Conservation (phyloP, 768 basidiomycete species). For the Boletus rex-veris region DNA sequence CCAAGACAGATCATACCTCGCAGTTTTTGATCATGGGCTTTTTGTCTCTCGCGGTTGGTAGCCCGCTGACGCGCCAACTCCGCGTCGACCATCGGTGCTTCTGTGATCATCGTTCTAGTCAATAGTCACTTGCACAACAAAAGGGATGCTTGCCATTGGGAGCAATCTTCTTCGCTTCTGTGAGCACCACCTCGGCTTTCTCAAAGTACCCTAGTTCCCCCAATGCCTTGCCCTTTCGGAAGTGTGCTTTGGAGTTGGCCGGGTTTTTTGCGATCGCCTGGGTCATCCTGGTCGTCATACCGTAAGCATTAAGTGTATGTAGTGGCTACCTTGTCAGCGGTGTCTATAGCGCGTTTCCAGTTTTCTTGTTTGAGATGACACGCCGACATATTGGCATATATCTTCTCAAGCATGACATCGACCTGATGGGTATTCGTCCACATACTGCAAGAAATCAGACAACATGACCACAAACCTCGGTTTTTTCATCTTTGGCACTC, state of each 20-base stretch:
- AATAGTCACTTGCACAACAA: neutral
- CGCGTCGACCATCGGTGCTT: slow-evolving; percentile 54
- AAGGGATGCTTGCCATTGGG: slow-evolving; percentile 44
- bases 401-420: slow-evolving; percentile 74
- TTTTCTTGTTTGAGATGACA: slow-evolving; percentile 79
- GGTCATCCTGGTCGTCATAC: neutral
- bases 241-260: slow-evolving; percentile 74
- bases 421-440: slow-evolving; percentile 40
- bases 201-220: slow-evolving; percentile 76
- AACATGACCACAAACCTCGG: slow-evolving; percentile 47
- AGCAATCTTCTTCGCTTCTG: slow-evolving; percentile 62
- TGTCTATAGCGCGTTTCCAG: slow-evolving; percentile 74
- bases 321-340: slow-evolving; percentile 67
- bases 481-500: slow-evolving; percentile 49
- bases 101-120: slow-evolving; percentile 32
- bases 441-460: neutral
- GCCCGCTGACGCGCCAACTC: slow-evolving; percentile 60
- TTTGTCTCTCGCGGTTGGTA: slow-evolving; percentile 66
- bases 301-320: neutral
- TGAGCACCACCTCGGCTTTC: slow-evolving; percentile 61
- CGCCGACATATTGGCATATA: slow-evolving; percentile 82
- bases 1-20: slow-evolving; percentile 47
- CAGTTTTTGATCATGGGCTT: slow-evolving; percentile 63
- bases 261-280: slow-evolving; percentile 76
- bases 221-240: slow-evolving; percentile 76